Evolutionary conservation across 768 basidiomycete genomes (phyloP), one percentile per base, ranked within the genome.

Genomic region (Xerocomellus dryophilus): DNA sequence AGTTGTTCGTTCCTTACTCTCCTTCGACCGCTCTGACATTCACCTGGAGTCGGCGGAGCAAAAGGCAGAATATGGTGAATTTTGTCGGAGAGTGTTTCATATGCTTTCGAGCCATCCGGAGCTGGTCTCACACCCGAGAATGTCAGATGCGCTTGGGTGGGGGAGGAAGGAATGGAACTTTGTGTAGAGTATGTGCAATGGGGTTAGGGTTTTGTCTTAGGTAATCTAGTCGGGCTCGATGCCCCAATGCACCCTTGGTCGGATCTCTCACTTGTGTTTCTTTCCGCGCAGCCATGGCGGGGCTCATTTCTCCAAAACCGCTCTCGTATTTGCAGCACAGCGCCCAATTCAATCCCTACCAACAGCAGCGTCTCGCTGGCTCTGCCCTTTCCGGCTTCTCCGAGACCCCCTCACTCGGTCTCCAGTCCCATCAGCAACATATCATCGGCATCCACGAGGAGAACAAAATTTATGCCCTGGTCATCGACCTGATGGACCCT

Each of bases 381-480:
- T 61, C 66, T 43, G 60, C 60, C 27, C 58, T 68, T 41, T 56
- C 71, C 50, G 74, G 66, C 34, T 88, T 84, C 67, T 76, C 84
- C 40, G 87, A 86, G 50, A 81, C 84, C 18, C 83, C 84, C n/a
- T 78, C 83, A 14, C 77, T 81, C 52, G 69, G 76, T 18, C 66
- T 77, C n/a, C 75, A 80, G 10, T 73, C 79, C 7, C 73, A 85
- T 43, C 76, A 80, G 8, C 84, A 84, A 57, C 76, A 80, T 4
- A 76, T 83, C n/a, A 67, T 76, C 57, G 67, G 67, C 20, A 69
- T 79, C 20, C 81, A 82, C 34, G 86, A 89, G 58, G 86, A 88
- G 66, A 77, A 77, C 61, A 95, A 97, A 76, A 97, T 99, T 41
- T 96, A 93, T 71, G 76, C 79, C 11, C 80, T 98, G 48, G 94